Base-by-base conservation (phyloP, 345 rosid species). In the Camelina sativa region DNA sequence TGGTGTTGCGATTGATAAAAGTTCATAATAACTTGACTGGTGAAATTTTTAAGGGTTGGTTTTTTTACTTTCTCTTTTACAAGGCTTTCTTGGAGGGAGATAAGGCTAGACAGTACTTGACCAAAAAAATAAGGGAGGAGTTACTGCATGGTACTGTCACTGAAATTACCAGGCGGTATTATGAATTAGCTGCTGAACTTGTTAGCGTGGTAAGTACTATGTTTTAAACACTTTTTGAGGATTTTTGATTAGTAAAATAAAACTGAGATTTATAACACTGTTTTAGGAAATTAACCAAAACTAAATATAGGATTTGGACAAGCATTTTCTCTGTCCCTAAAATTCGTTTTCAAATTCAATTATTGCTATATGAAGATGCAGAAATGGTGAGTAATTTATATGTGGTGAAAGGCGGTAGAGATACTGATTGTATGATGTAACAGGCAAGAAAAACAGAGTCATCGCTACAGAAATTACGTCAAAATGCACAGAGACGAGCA, bases 361-460 rank as follows among this genome's bases (percentile, higher is more conserved):
- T 38, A 32, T 11, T 23, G 15, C 28, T 37, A n/a, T 17, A 35
- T 32, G 28, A 11, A 52, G 46, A 67, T 22, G 22, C 15, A 5
- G 34, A 20, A 19, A 41, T 69, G 41, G 40, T 73, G 38, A 65
- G 65, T 11, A n/a, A 30, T 56, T 57, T 48, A 4, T 48, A n/a
- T 50, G 15, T 67, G 1, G 46, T 40, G 22, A 15, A 57, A 58
- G 48, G 12, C 3, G 16, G 35, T 37, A 50, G 34, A 68, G 69
- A 54, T 62, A 17, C 46, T 54, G 44, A 70, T 34, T 47, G 66
- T 47, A 16, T 47, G 17, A 37, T 75, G 40, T 70, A 19, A 59
- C 83, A 96, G 99, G 98, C 94, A 17, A 86, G 90, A 71, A 92
- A 83, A 84, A 92, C 91, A 17, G 93, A 92, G 66, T 83, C 91